A percentile compares a stretch with the other conserved stretches of the same genome.
Conservation (phyloP, 108 stramenopile genomes). For the Asterionellopsis glacialis region DNA sequence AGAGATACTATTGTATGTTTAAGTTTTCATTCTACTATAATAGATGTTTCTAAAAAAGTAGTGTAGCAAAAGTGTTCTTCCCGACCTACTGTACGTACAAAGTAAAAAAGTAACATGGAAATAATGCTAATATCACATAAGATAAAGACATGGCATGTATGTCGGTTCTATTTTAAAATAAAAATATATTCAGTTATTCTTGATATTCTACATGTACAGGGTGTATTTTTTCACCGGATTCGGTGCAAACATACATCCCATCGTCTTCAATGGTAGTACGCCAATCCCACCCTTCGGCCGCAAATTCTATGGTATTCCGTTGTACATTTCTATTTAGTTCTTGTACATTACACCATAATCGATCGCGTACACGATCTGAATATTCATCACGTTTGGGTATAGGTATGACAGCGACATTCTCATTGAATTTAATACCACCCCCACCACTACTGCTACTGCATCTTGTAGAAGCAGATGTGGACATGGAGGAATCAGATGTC, state of each 20-base stretch:
- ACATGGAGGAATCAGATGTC: neutral
- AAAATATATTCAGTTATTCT: neutral
- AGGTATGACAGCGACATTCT: constrained; percentile 34
- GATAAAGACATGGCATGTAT: too few relatives aligned
- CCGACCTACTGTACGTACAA: too few relatives aligned
- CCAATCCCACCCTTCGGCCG: constrained; percentile 61
- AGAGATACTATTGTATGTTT: too few relatives aligned
- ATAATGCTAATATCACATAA: too few relatives aligned
- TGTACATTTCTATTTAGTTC: constrained; percentile 35
- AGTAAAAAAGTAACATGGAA: too few relatives aligned
- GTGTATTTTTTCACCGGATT: constrained; percentile 39
- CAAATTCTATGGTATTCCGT: constrained; percentile 53
- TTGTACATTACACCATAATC: constrained; percentile 25
- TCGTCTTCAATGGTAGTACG: constrained; percentile 34
- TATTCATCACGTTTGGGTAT: constrained; percentile 48
- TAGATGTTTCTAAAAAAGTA: too few relatives aligned
- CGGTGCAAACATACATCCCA: constrained; percentile 25
- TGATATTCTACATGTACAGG: constrained; percentile 23
- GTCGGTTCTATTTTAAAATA: too few relatives aligned
- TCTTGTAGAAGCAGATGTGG: neutral
- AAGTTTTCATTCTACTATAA: too few relatives aligned
- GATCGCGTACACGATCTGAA: constrained; percentile 30
- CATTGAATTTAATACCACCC: constrained; percentile 3
- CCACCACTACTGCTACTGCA: neutral
- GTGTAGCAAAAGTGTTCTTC: too few relatives aligned